These are phyloP conservation scores for Ophiostoma sp. DNA, from an alignment of 2,329 filamentous ascomycete genomes.

Conservation along the genomic window DNA sequence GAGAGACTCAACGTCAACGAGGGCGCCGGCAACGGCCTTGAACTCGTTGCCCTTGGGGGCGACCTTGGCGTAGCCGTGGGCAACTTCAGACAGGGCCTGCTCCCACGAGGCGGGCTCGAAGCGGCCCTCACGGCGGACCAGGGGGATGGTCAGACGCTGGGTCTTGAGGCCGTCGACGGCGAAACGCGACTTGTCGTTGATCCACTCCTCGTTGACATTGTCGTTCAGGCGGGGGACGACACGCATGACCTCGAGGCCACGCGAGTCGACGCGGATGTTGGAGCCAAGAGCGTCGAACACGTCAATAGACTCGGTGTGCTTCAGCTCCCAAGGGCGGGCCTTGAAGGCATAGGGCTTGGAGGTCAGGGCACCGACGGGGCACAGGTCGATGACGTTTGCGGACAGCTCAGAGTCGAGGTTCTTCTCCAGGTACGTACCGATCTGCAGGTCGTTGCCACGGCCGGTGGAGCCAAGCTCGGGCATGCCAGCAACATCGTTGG, in stretches of 20 bases:
- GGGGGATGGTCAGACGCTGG: conserved; percentile 87
- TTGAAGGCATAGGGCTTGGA: conserved; percentile 98
- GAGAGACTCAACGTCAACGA: conserved; percentile 88
- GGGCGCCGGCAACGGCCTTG: conserved; percentile 88
- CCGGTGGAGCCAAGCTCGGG: conserved; percentile 93
- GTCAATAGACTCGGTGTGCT: conserved; percentile 94
- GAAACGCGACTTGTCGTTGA: conserved; percentile 97
- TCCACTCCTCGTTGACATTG: conserved; percentile 99
- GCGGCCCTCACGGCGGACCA: conserved; percentile 84
- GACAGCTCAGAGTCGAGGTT: conserved; percentile 94
- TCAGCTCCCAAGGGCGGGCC: conserved; percentile 93
- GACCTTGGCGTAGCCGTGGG: conserved; percentile 74
- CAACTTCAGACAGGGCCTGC: conserved; percentile 86
- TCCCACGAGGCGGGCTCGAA: conserved; percentile 95
- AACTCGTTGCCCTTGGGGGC: conserved; percentile 90
- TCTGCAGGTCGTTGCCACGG: conserved; percentile 95
- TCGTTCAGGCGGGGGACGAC: conserved; percentile 91
- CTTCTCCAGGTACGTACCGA: conserved; percentile 94
- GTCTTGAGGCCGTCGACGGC: conserved; percentile 96
- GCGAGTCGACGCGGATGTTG: conserved; percentile 89
- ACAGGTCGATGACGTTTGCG: conserved; percentile 96
- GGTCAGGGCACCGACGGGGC: conserved; percentile 92
- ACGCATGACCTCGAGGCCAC: conserved; percentile 95
- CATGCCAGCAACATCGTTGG: conserved; percentile 94
- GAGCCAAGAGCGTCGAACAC: conserved; percentile 91